These are phyloP conservation scores for Plectosphaerella sp. DNA, from an alignment of 2,329 filamentous ascomycete genomes.

Conservation along the genomic window DNA sequence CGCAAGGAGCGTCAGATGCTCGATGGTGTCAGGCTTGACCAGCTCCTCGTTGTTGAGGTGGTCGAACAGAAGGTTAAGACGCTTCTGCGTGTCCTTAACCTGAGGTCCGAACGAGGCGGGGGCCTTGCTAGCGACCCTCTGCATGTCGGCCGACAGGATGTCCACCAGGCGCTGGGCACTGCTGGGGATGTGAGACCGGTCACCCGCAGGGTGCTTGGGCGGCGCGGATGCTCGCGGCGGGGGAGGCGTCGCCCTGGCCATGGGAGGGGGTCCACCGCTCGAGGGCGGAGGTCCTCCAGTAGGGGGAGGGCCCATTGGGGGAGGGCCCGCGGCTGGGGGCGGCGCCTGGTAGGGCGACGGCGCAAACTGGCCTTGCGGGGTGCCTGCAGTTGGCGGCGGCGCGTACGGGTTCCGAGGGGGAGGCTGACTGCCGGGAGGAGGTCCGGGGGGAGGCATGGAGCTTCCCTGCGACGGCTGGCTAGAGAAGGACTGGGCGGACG, in stretches of 20 bases:
- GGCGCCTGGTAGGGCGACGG: constrained; percentile 47
- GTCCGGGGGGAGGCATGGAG: constrained; percentile 32
- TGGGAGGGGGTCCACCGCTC: constrained; percentile 15
- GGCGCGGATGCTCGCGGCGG: constrained; percentile 45
- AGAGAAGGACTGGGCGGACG: constrained; percentile 47
- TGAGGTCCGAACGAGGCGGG: constrained; percentile 83
- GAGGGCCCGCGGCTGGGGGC: constrained; percentile 17
- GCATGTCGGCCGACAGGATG: constrained; percentile 77
- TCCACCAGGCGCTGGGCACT: constrained; percentile 75
- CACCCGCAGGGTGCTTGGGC: constrained; percentile 75
- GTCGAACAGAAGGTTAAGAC: constrained; percentile 90
- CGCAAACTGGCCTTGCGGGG: constrained; percentile 55
- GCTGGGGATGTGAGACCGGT: constrained; percentile 82
- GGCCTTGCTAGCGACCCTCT: constrained; percentile 80
- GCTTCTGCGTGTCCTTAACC: constrained; percentile 90
- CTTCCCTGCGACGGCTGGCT: constrained; percentile 35
- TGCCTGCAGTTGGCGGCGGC: constrained; percentile 40
- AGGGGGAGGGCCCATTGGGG: constrained; percentile 27
- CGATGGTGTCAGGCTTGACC: constrained; percentile 73
- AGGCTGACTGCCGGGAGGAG: constrained; percentile 34
- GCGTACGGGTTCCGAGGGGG: constrained; percentile 36
- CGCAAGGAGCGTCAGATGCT: constrained; percentile 60
- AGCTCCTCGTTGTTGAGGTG: constrained; percentile 95
- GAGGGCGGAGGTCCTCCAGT: constrained; percentile 37
- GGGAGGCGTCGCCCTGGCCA: constrained; percentile 35